A percentile compares a stretch with the other conserved stretches of the same genome.
Conservation (phyloP, 2,329 filamentous ascomycete genomes). For the Cryphonectria carpinicola region DNA sequence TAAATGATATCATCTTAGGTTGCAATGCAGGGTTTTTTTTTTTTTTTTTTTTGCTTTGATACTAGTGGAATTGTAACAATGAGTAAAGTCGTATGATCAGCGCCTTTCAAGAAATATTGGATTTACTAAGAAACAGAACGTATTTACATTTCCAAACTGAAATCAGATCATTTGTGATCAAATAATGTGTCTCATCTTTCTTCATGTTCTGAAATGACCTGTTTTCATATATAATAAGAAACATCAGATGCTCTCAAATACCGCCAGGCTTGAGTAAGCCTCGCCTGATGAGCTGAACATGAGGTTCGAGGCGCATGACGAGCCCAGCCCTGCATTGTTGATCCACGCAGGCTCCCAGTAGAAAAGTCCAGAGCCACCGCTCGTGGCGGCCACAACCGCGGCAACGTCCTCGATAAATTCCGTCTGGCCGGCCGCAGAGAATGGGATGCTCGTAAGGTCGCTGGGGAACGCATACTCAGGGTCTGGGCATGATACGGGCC, state of each 20-base stretch:
- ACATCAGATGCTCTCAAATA: constrained; percentile 9
- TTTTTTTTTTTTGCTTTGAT: too few species aligned
- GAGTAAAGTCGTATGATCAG: too few species aligned
- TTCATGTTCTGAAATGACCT: neutral
- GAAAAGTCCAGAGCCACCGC: constrained; percentile 63
- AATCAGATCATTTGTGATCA: too few species aligned
- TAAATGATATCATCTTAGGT: too few species aligned
- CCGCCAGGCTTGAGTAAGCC: constrained; percentile 6
- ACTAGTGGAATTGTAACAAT: too few species aligned
- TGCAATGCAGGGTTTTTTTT: too few species aligned
- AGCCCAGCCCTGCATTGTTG: constrained; percentile 66
- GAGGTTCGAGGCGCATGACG: constrained; percentile 64
- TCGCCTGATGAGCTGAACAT: constrained; percentile 10
- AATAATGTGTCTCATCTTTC: too few species aligned
- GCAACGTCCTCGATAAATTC: constrained; percentile 65
- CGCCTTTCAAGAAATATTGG: too few species aligned
- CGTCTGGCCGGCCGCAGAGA: constrained; percentile 65
- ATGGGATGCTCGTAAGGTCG: constrained; percentile 63
- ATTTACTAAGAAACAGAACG: too few species aligned
- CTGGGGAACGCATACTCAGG: constrained; percentile 63
- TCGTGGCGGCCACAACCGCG: constrained; percentile 55
- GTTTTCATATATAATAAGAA: neutral
- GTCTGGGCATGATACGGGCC: constrained; percentile 67
- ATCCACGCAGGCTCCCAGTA: constrained; percentile 80
- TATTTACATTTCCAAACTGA: too few species aligned